A percentile compares a stretch with the other conserved stretches of the same genome.
Evolutionary conservation across 768 basidiomycete genomes (phyloP).

Genomic region (Tremella fuciformis): DNA sequence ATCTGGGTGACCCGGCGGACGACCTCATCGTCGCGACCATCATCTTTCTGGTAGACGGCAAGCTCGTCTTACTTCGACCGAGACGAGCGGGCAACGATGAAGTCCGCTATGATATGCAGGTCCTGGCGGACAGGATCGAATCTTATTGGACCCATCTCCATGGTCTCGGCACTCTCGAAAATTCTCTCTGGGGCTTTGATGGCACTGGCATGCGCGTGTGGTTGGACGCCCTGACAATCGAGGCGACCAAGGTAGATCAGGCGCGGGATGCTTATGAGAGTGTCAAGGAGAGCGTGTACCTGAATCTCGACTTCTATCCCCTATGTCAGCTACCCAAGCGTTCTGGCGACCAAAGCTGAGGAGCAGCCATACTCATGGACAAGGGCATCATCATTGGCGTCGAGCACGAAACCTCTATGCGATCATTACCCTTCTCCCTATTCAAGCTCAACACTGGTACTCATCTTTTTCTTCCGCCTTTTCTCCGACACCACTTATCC

Average conservation of each 20-base stretch:
- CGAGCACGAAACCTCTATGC: slow-evolving; percentile 77
- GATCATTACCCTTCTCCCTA: slow-evolving; percentile 79
- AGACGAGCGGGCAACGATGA: slow-evolving; percentile 83
- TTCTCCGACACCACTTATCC: slow-evolving; percentile 77
- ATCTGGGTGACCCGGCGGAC: slow-evolving; percentile 87
- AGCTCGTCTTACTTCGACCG: slow-evolving; percentile 81
- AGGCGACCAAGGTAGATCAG: slow-evolving; percentile 57
- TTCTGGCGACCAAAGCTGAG: slow-evolving; percentile 14
- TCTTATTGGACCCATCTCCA: slow-evolving; percentile 98
- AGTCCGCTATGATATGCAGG: slow-evolving; percentile 82
- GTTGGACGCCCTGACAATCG: slow-evolving; percentile 92
- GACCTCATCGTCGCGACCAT: slow-evolving; percentile 92
- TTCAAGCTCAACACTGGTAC: slow-evolving; percentile 82
- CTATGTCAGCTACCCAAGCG: slow-evolving; percentile 62
- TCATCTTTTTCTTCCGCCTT: slow-evolving; percentile 80
- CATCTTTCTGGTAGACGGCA: slow-evolving; percentile 89
- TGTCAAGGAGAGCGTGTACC: slow-evolving; percentile 89
- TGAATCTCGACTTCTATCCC: slow-evolving; percentile 91
- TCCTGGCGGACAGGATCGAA: slow-evolving; percentile 93
- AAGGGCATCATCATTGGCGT: slow-evolving; percentile 97
- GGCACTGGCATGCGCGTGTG: slow-evolving; percentile 84
- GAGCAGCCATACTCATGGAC: slow-evolving; percentile 90
- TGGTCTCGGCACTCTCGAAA: slow-evolving; percentile 88
- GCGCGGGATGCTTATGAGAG: slow-evolving; percentile 55
- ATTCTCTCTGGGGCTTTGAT: slow-evolving; percentile 96